Conservation (phyloP, 352 stramenopile species). For the Thraustochytrium sp. region DNA sequence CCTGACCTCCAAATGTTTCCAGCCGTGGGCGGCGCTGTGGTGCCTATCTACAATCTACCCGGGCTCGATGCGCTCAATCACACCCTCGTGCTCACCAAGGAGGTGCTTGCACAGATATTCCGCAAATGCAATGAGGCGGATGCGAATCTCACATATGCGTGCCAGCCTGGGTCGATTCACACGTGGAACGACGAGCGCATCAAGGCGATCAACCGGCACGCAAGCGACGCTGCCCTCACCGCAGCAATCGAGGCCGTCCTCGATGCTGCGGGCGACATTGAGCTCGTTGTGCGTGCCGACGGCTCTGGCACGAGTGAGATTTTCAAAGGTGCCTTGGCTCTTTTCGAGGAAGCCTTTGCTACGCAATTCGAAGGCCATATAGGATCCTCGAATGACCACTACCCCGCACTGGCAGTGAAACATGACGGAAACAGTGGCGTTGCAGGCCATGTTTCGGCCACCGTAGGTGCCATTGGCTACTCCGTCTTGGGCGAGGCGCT, state of each 20-base stretch:
- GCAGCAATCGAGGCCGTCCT: background rate
- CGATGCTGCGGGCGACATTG: background rate
- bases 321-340: conserved; percentile 39
- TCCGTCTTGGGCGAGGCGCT: conserved; percentile 41
- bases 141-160: background rate
- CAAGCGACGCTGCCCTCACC: background rate
- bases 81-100: background rate
- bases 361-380: background rate
- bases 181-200: conserved; percentile 11
- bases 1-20: conserved; percentile 44
- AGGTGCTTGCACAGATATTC: conserved; percentile 15
- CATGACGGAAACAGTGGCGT: conserved; percentile 3
- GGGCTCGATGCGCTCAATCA: background rate
- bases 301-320: conserved; percentile 46
- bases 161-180: background rate
- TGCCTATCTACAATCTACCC: conserved; percentile 36
- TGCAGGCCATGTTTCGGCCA: conserved; percentile 17
- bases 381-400: background rate
- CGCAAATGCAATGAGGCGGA: background rate
- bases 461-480: conserved; percentile 42
- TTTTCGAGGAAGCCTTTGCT: conserved; percentile 31
- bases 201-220: background rate
- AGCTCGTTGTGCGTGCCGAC: conserved; percentile 39
- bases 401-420: conserved; percentile 5
- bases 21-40: conserved; percentile 8